These are phyloP conservation scores for Colletotrichum euphorbiae DNA, from an alignment of 2,329 filamentous ascomycete species.

Conservation along the genomic window DNA sequence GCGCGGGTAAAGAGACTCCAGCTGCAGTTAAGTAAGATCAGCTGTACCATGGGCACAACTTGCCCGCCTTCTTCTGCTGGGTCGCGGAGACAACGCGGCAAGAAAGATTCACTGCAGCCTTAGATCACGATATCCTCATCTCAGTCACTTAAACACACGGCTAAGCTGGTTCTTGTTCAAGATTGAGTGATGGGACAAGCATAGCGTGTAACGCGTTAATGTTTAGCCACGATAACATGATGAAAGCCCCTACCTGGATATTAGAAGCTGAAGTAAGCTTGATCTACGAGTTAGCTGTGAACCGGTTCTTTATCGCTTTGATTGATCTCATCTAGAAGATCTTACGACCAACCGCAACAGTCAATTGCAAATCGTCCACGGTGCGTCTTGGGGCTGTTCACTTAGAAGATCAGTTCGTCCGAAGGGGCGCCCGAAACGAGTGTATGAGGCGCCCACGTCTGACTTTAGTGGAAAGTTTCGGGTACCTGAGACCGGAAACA, in stretches of 20 bases:
- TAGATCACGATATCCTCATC: neutral
- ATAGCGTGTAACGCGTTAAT: neutral
- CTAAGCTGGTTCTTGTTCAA: neutral
- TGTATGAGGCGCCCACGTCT: slow-evolving; percentile 25
- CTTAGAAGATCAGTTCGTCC: slow-evolving; percentile 15
- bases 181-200: neutral
- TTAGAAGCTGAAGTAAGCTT: neutral
- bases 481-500: slow-evolving; percentile 12
- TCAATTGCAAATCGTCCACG: neutral
- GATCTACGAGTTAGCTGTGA: neutral
- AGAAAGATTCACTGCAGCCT: no score
- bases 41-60: neutral
- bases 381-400: neutral
- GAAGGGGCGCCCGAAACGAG: slow-evolving; percentile 18
- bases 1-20: no score
- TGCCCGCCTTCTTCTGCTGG: neutral
- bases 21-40: no score
- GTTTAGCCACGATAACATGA: neutral
- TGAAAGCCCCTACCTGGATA: neutral
- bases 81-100: no score
- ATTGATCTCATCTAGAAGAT: neutral
- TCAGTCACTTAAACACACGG: neutral
- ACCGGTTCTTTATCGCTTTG: neutral
- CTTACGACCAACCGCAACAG: neutral
- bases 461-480: slow-evolving; percentile 18